phyloP scores from a whole-genome alignment of 129 eudicot genomes.

The Helianthus annuus region DNA sequence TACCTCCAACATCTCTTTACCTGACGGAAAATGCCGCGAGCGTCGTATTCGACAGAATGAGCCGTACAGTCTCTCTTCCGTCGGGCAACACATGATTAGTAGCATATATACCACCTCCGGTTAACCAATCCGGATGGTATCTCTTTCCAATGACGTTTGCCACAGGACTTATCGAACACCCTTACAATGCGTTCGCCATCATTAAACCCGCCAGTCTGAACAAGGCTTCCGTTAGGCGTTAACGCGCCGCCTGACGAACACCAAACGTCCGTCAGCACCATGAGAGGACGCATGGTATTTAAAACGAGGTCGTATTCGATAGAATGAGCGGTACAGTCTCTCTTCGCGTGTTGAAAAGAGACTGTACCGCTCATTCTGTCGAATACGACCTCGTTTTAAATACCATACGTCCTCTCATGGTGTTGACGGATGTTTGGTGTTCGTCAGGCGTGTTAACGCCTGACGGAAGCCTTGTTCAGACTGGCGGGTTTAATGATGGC shows the following conservation, averaged over 20 bases:
- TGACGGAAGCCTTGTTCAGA: conserved; percentile 62
- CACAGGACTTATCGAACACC: conserved; percentile 39
- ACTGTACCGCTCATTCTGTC: conserved; percentile 80
- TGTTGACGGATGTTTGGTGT: conserved; percentile 77
- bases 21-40: too few species aligned
- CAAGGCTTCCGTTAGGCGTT: conserved; percentile 57
- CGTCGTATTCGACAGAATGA: too few species aligned
- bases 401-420: conserved; percentile 62
- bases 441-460: conserved; percentile 62
- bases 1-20: too few species aligned
- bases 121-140: conserved; percentile 21
- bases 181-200: conserved; percentile 67
- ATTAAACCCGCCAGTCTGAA: conserved; percentile 82
- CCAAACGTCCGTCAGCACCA: conserved; percentile 68
- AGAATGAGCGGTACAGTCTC: conserved; percentile 83
- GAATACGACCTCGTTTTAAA: conserved; percentile 60
- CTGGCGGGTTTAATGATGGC: conserved; percentile 88
- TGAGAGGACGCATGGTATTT: conserved; percentile 66
- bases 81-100: conserved; percentile 70
- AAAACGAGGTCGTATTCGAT: conserved; percentile 55
- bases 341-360: conserved; percentile 16
- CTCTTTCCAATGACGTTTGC: conserved; percentile 68
- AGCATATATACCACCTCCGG: conserved; percentile 67
- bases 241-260: conserved; percentile 75
- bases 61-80: conserved; percentile 22